phyloP scores from a whole-genome alignment of 192 early-diverging fungal species.

The Backusella macrospora region DNA sequence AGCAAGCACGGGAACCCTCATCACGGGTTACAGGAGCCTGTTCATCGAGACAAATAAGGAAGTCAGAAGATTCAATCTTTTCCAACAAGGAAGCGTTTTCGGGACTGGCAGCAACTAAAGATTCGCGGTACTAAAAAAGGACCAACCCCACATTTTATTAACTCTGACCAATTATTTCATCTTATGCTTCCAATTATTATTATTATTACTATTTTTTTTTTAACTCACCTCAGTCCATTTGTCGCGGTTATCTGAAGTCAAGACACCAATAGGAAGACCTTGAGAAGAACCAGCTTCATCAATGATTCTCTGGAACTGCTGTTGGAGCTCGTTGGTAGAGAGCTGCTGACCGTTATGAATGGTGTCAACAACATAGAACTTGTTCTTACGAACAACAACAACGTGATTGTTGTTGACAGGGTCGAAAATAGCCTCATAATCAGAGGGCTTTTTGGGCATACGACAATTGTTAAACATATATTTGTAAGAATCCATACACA shows the following conservation, averaged over 20 bases:
- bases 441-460: slow-evolving; percentile 84
- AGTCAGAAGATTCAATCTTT: slow-evolving; percentile 84
- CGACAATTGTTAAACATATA: slow-evolving; percentile 98
- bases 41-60: slow-evolving; percentile 92
- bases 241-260: slow-evolving; percentile 94
- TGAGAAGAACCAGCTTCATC: slow-evolving; percentile 64
- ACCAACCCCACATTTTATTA: slow-evolving; percentile 8
- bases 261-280: slow-evolving; percentile 77
- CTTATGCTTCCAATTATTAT: background rate
- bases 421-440: slow-evolving; percentile 75
- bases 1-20: slow-evolving; percentile 85
- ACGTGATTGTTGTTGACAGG: slow-evolving; percentile 81
- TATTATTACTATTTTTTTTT: background rate
- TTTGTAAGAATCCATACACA: slow-evolving; percentile 92
- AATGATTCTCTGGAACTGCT: slow-evolving; percentile 73
- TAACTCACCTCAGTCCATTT: slow-evolving; percentile 79
- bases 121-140: slow-evolving; percentile 56
- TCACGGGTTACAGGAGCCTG: slow-evolving; percentile 87
- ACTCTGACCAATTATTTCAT: background rate
- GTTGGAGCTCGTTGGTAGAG: slow-evolving; percentile 83
- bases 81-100: slow-evolving; percentile 74
- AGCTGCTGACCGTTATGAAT: slow-evolving; percentile 78
- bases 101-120: slow-evolving; percentile 65
- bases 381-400: slow-evolving; percentile 86
- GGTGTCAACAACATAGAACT: slow-evolving; percentile 83